Evolutionary conservation across 1,284 basidiomycete species (phyloP).

Genomic region (Exobasidium rhododendri): DNA sequence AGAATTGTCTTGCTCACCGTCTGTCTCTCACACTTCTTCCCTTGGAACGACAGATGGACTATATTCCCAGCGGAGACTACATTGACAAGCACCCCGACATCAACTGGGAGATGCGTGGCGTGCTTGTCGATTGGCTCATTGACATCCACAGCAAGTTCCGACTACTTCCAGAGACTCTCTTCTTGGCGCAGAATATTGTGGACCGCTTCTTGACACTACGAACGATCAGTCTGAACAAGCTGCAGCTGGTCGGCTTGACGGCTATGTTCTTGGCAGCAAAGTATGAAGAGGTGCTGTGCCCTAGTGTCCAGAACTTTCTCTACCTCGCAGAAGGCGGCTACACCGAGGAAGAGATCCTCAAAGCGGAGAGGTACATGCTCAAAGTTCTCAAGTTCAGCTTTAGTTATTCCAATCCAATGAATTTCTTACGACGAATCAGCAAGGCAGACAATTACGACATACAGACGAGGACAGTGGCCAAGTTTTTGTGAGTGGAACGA

Average conservation of each 20-base stretch:
- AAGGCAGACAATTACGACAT: constrained; percentile 63
- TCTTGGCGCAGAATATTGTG: constrained; percentile 89
- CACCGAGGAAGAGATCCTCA: constrained; percentile 50
- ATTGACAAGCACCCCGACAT: constrained; percentile 49
- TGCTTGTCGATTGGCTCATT: constrained; percentile 94
- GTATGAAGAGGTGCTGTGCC: constrained; percentile 92
- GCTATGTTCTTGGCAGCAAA: constrained; percentile 91
- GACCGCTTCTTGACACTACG: constrained; percentile 92
- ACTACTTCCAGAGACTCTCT: constrained; percentile 90
- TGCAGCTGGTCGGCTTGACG: constrained; percentile 91
- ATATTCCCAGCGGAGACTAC: constrained; percentile 52
- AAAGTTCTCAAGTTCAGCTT: constrained; percentile 88
- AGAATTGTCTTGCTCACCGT: neutral
- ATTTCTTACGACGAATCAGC: constrained; percentile 72
- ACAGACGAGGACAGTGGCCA: constrained; percentile 83
- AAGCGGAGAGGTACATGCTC: constrained; percentile 85
- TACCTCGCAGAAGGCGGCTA: constrained; percentile 50
- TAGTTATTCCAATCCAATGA: constrained; percentile 87
- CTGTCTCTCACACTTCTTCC: neutral
- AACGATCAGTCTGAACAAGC: constrained; percentile 83
- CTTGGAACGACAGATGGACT: too few species aligned
- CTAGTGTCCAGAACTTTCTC: constrained; percentile 81
- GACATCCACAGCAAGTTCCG: constrained; percentile 93
- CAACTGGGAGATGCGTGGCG: constrained; percentile 63
- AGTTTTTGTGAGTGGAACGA: constrained; percentile 58